Evolutionary conservation across 805 yeast genomes (phyloP), one percentile per base, ranked within the genome.

Genomic region (Metschnikowia borealis): DNA sequence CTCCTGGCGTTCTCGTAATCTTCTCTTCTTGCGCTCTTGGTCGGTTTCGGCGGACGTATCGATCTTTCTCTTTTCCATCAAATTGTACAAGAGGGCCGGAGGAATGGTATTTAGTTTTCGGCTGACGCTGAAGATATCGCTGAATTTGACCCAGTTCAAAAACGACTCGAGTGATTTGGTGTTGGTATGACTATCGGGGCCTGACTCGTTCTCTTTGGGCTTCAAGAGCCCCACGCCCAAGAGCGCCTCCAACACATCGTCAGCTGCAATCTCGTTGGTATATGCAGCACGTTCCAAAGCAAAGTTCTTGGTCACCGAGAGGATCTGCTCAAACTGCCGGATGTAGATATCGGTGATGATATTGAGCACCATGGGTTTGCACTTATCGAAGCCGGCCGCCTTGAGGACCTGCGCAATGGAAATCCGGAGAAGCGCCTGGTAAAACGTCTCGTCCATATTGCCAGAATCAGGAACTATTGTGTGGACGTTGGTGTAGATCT

Each of bases 361-460:
- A 61, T 89, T 91, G 8, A 92, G 72, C 1, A 86, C 79, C 6
- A 81, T 73, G 6, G 92, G 87, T 46, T 83, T 75, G 55, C 91
- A 83, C 58, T 83, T 78, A 54, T 89, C 96, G 60, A 90, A 89
- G 0, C 99, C 99, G 31, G 83, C 80, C 0, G 94, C 82, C 54
- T 89, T 82, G 47, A 92, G 75, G 4, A 85, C 70, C 67, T 85
- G 84, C 1, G 79, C 74, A 32, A 73, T 63, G 7, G 76, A 70
- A 44, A 74, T 60, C 46, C 75, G 61, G 26, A 73, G 60, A 41
- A 73, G 52, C 38, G 71, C 64, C 54, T 70, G 73, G 51, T 70
- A 67, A 53, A 73, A 71, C 17, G 70, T 57, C 38, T 71, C 76
- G 43, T 71, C 75, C 75, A 72, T 70, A 17, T 8, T n/a, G 23